Percentiles rank a stretch among this genome's conserved stretches.
phyloP scores from a whole-genome alignment of 768 basidiomycete species.

The Stropharia rugosoannulata region DNA sequence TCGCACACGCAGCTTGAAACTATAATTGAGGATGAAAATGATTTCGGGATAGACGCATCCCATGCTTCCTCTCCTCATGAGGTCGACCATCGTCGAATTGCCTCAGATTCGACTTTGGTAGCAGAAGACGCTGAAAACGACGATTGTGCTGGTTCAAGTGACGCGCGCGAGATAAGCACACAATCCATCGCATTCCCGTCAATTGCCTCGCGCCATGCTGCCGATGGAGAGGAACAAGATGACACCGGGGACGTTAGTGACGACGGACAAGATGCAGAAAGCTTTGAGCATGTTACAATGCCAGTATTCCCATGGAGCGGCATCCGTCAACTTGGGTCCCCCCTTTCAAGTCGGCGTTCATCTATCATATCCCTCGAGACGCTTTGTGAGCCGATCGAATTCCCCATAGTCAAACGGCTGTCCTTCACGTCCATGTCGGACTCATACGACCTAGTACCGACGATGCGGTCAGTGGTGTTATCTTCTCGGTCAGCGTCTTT shows the following conservation, averaged over 20 bases:
- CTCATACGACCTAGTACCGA: slow-evolving; percentile 18
- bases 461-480: slow-evolving; percentile 13
- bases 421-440: slow-evolving; percentile 15
- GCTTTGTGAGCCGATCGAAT: slow-evolving; percentile 19
- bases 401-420: slow-evolving; percentile 19
- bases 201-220: no score
- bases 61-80: not conserved
- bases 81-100: not conserved
- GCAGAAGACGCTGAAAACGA: not conserved
- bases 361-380: slow-evolving; percentile 25
- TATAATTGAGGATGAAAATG: slow-evolving; percentile 6
- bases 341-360: slow-evolving; percentile 19
- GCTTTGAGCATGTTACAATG: slow-evolving; percentile 1
- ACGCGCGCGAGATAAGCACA: no score
- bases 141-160: no score
- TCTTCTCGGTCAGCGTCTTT: slow-evolving; percentile 24
- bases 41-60: not conserved
- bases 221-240: no score
- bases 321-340: slow-evolving; percentile 8
- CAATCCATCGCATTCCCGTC: no score
- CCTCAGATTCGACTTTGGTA: not conserved
- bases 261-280: not conserved
- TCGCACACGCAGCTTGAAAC: slow-evolving; percentile 2
- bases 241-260: no score
- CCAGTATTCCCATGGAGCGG: slow-evolving; percentile 8